Percentiles rank a stretch among this genome's conserved stretches.
These are phyloP conservation scores for Neurospora terricola DNA, from an alignment of 495 filamentous ascomycete genomes.

Conservation along the genomic window DNA sequence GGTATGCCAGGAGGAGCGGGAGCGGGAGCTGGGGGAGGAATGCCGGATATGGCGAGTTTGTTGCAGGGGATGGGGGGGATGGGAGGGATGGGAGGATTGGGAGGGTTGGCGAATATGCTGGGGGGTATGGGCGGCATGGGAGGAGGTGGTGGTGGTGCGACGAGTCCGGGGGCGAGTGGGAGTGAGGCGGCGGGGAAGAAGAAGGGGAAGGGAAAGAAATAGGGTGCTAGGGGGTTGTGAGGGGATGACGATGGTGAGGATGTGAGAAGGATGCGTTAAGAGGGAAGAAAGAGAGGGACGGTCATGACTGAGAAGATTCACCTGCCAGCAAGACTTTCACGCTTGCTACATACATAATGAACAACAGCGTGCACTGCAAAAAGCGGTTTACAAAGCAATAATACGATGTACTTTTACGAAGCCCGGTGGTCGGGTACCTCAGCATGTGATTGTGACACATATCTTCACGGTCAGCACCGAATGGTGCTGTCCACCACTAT, in stretches of 20 bases:
- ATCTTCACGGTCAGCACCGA: no score
- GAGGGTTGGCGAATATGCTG: neutral
- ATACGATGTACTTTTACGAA: neutral
- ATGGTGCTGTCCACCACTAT: no score
- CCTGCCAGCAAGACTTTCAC: neutral
- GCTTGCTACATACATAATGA: neutral
- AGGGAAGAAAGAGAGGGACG: neutral
- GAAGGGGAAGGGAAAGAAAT: conserved; percentile 40
- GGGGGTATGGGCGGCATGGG: conserved; percentile 4
- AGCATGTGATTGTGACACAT: neutral
- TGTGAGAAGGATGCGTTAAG: neutral
- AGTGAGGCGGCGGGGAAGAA: conserved; percentile 32
- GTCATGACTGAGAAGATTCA: neutral
- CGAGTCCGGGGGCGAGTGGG: conserved; percentile 8
- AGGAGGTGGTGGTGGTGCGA: conserved; percentile 12
- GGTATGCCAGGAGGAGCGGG: neutral
- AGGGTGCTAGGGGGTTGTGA: neutral
- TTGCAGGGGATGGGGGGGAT: conserved; percentile 24
- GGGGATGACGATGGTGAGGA: neutral
- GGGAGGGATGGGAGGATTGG: conserved; percentile 3
- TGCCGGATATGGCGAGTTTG: conserved; percentile 35
- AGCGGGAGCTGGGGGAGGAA: neutral
- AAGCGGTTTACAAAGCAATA: neutral
- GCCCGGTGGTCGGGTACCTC: neutral
- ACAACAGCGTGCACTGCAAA: neutral